Base-by-base conservation (phyloP, 1,284 basidiomycete species). In the Rhodotorula sp. region DNA sequence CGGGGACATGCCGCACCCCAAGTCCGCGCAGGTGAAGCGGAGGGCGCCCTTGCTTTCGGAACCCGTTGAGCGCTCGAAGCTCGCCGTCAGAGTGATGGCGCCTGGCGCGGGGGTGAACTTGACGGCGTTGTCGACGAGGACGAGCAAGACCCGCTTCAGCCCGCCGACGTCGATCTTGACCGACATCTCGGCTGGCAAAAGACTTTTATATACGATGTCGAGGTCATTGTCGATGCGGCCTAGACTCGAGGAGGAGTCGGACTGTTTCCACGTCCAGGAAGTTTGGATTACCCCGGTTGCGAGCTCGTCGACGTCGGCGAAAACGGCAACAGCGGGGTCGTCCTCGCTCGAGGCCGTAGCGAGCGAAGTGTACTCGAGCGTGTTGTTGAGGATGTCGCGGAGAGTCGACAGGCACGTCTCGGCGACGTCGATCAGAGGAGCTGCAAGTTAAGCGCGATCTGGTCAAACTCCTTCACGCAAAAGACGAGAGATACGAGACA, bases 331-430 rank as follows among this genome's bases (percentile, higher is more conserved):
- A 34, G 23, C 62, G 12, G 28, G 38, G 5, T 23, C 15, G 0
- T 52, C 23, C 3, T 10, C 38, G 14, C 6, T 16, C 3, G 6
- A 34, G 15, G 16, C 61, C 56, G 52, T 67, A 38, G 34, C 64
- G 31, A 69, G 68, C 64, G 67, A 64, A 16, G 54, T 55, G 56
- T 63, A 60, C 28, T 73, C 71, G 43, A 73, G 66, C 1, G 60
- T 62, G 50, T 73, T 68, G 49, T 73, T 68, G 21, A 73, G 63
- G 3, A 73, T 63, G 19, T 73, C 68, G 5, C 63, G 64, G 5
- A 70, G 62, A 0, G 62, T 59, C 8, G 60, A 56, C 15, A 72
- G 26, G 61, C 68, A 66, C 5, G 62, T 49, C 7, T 69, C 71
- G 31, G 65, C 65, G n/a, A 68, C 63, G 45, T 73, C 71, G 60